Base-by-base conservation (phyloP, 1,284 basidiomycete genomes). In the Kwoniella shivajii region DNA sequence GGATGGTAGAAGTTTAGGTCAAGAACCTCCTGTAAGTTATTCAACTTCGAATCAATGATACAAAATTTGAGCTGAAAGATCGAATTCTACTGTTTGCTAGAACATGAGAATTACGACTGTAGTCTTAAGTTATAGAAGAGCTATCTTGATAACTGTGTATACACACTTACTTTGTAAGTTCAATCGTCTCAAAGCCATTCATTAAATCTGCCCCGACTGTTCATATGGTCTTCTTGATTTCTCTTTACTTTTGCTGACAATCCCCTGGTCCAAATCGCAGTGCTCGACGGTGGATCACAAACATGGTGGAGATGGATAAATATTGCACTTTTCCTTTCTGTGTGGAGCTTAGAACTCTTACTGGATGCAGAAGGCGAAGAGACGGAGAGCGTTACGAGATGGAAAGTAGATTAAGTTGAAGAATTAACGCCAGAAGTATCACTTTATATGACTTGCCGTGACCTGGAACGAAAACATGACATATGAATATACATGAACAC, bases 271-370 rank as follows among this genome's bases (percentile, higher is more conserved):
- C 4, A 29, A 44, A 46, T 31, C 22, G 7, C 58, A 78, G 74
- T 77, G 47, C 69, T 78, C 41, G 77, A 78, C 59, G 74, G 72
- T 5, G 77, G 77, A 16, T 75, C 74, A 6, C 77, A 78, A 56
- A 74, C 74, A 14, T 78, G 77, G 77, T 78, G 76, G 76, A 59
- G 77, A 54, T 78, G 77, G 77, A 68, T 76, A 61, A 78, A 77
- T 59, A 74, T 78, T 18, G 70, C 73, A 13, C 60, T 78, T 9
- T 76, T 77, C 63, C 68, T 78, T 2, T 61, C 73, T n/a, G 73
- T 77, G 3, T 78, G 77, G 77, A 72, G 69, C 31, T 61, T 78
- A 24, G 77, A 78, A 64, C 60, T 78, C 1, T 56, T 75, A 16
- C 65, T 78, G n/a, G 77, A 78, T 50, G 71, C 71, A 14, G 76